A percentile compares a stretch with the other conserved stretches of the same genome.
Evolutionary conservation across 2,329 filamentous ascomycete species (phyloP).

Genomic region (Botrytis galanthina): DNA sequence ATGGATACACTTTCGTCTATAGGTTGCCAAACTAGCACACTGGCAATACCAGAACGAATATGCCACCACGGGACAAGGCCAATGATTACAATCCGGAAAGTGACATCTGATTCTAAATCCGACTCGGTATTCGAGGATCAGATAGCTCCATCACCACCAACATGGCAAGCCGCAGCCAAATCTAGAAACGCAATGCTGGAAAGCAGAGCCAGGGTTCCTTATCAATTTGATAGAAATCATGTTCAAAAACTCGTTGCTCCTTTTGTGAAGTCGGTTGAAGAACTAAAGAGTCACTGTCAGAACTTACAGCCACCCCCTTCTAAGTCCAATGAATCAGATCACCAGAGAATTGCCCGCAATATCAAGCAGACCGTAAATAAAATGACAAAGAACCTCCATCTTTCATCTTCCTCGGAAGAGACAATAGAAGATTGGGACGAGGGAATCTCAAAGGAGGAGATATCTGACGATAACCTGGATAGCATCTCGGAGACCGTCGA

Average conservation of each 20-base stretch:
- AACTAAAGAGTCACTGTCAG: slow-evolving; percentile 20
- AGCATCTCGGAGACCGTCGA: not conserved
- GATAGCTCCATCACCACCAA: slow-evolving; percentile 1
- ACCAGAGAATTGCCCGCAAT: slow-evolving; percentile 20
- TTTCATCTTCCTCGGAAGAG: slow-evolving; percentile 12
- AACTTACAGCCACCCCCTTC: not conserved
- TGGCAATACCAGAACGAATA: not conserved
- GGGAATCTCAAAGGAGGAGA: not conserved
- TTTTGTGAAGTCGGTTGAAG: slow-evolving; percentile 19
- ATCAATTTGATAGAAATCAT: not conserved
- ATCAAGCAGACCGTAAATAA: slow-evolving; percentile 28
- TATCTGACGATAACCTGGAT: not conserved
- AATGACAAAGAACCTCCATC: slow-evolving; percentile 30
- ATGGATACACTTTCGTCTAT: not conserved
- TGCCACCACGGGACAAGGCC: not conserved
- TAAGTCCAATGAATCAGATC: not conserved
- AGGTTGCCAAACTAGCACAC: not conserved
- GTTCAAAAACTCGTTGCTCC: not conserved
- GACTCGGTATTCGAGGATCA: not conserved
- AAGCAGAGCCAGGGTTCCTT: slow-evolving; percentile 5
- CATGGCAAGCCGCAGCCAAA: slow-evolving; percentile 3
- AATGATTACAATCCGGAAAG: slow-evolving; percentile 2
- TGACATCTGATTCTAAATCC: not conserved
- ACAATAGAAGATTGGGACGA: not conserved
- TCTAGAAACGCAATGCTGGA: not conserved